Evolutionary conservation across 1,139 yeast genomes (phyloP), one percentile per base, ranked within the genome.

Genomic region (Pichia sp.): DNA sequence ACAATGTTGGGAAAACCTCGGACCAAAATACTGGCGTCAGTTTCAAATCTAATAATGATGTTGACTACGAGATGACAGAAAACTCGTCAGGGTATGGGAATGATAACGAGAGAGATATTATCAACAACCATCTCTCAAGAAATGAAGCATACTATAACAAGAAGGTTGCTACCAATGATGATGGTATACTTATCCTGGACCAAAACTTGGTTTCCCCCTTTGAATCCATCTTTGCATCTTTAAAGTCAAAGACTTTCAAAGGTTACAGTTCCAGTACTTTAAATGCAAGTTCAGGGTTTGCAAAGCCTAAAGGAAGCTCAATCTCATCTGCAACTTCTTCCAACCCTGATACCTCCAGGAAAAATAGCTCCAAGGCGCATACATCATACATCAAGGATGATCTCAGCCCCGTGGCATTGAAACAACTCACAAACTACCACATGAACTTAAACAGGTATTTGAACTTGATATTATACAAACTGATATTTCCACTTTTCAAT

Each of bases 381-480:
- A 19, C 13, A 5, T 36, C 39, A 6, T 25, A 25, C 16, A 25
- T 25, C 12, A 25, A 25, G 14, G 27, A 25, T 14, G 27, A 25
- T 25, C 2, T 25, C 8, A 25, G 37, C 17, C 34, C 39, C 6
- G 15, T 18, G 6, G 30, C 35, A n/a, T 22, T 28, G 2, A 42
- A 37, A 35, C 26, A 28, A 13, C 41, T 57, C 22, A 42, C 51
- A 11, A 58, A 56, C 25, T 56, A 55, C 38, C 60, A 56, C 40
- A 54, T 55, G 58, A 55, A 55, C 38, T 40, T 56, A n/a, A 55
- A 56, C 40, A 45, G 60, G 32, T 56, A 55, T 34, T 41, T 56
- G 32, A 56, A 56, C 40, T 42, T 56, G 27, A 47, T 56, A n/a
- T 38, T 53, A 16, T 54, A 55, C 39, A 55, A 55, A 37, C 42